phyloP scores from a whole-genome alignment of 805 yeast species.

The Metschnikowia arizonensis region DNA sequence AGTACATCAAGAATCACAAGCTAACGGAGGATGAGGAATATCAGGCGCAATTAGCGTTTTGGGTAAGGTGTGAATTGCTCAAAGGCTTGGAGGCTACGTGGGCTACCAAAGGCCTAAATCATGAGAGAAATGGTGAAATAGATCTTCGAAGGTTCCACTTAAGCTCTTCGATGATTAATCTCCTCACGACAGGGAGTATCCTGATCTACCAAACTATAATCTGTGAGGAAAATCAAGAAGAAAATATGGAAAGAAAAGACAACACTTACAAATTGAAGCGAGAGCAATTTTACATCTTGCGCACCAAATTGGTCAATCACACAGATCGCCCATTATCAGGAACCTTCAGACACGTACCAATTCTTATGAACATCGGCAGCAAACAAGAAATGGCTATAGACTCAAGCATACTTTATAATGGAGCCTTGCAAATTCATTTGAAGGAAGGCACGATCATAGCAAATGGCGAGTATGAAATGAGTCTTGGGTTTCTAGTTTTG shows the following conservation, averaged over 20 bases:
- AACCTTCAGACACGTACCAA: conserved; percentile 57
- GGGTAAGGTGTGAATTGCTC: conserved; percentile 73
- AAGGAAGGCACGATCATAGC: conserved; percentile 37
- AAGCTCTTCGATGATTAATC: conserved; percentile 55
- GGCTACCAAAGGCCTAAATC: conserved; percentile 34
- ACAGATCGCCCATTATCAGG: conserved; percentile 45
- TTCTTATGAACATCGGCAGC: conserved; percentile 17
- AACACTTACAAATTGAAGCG: conserved; percentile 15
- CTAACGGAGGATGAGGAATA: conserved; percentile 53
- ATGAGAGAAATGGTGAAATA: conserved; percentile 48
- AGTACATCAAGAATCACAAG: conserved; percentile 58
- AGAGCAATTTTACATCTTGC: conserved; percentile 51
- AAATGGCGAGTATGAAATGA: conserved; percentile 38
- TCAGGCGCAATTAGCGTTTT: conserved; percentile 61
- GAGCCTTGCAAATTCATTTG: conserved; percentile 59
- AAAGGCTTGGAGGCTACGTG: conserved; percentile 61
- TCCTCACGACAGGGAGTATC: conserved; percentile 48
- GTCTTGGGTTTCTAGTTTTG: conserved; percentile 58
- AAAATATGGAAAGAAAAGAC: conserved; percentile 24
- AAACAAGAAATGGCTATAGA: conserved; percentile 35
- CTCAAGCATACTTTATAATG: conserved; percentile 64
- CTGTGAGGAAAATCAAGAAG: conserved; percentile 11
- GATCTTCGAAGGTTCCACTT: conserved; percentile 66
- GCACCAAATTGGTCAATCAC: conserved; percentile 48
- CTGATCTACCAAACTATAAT: conserved; percentile 34